Percentiles rank a stretch among this genome's conserved stretches.
Conservation (phyloP, 495 filamentous ascomycete genomes). For the Staphylotrichum longicolle region DNA sequence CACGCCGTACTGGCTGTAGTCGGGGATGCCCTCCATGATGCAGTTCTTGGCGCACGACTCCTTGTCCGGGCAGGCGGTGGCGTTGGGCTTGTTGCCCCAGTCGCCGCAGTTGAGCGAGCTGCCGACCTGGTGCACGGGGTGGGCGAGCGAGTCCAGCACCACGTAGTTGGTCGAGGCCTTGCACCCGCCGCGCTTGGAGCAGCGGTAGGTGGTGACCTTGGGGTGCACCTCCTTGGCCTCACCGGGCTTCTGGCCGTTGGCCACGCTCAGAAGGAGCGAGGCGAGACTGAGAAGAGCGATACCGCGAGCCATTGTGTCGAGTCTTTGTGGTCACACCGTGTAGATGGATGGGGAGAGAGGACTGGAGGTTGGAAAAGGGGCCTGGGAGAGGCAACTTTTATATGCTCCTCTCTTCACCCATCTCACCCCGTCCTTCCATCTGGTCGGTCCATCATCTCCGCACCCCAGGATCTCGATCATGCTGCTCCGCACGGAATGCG, state of each 20-base stretch:
- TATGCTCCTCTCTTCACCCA: neutral
- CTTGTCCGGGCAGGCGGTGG: conserved; percentile 47
- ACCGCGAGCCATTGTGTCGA: conserved; percentile 21
- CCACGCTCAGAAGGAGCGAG: conserved; percentile 23
- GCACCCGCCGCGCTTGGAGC: conserved; percentile 53
- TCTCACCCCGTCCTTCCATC: neutral
- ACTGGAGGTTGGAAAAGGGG: neutral
- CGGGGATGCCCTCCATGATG: conserved; percentile 47
- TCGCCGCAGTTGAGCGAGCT: conserved; percentile 35
- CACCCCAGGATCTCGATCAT: neutral
- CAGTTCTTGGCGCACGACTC: conserved; percentile 52
- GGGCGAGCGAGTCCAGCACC: conserved; percentile 54
- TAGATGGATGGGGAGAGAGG: neutral
- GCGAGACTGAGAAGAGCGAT: conserved; percentile 22
- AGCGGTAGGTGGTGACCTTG: conserved; percentile 55
- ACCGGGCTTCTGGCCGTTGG: conserved; percentile 28
- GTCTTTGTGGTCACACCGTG: neutral
- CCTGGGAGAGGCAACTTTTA: neutral
- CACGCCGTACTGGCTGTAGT: conserved; percentile 49
- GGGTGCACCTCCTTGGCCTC: conserved; percentile 48
- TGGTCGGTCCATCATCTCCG: conserved; percentile 3
- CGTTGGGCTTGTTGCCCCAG: conserved; percentile 48
- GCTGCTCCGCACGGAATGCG: conserved; percentile 6
- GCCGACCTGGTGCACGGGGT: conserved; percentile 26
- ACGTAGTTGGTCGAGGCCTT: conserved; percentile 51